Evolutionary conservation across 106 monocot genomes (phyloP), one percentile per base, ranked within the genome.

Genomic region (Dendrobium catenatum): DNA sequence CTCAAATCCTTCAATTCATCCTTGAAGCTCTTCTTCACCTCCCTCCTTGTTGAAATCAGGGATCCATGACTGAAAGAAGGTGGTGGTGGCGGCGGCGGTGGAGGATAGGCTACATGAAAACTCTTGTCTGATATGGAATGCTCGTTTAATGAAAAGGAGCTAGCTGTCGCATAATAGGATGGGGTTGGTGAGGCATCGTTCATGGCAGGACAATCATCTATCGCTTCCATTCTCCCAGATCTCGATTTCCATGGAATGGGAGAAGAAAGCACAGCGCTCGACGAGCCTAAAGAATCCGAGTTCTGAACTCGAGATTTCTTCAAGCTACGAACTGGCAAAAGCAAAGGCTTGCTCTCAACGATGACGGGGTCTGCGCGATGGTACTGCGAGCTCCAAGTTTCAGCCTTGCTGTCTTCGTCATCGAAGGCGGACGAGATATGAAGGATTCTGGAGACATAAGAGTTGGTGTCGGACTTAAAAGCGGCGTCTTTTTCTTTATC

Each of bases 201-300:
- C 3, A 58, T 40, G 20, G 78, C 58, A 55, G 27, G 85, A 76
- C 16, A 0, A 55, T 81, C 82, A 16, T 84, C 86, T 49, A 70
- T 79, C 4, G 58, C 13, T 56, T 91, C 85, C 70, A 80, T 73
- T 78, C 78, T 86, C 48, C 78, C 93, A 4, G 87, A 89, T 24
- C 92, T 79, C 55, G 92, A 90, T 16, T 90, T 78, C 95, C 95
- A 95, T 67, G 95, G 92, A 72, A 95, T 89, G 2, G 95, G 90
- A 40, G 95, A 95, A 2, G 93, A 87, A 19, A 89, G 89, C 46
- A 89, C 90, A 44, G 4, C 68, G 33, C 47, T 76, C 75, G 42
- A 47, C 70, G 1, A 31, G 72, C 72, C 37, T 40, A 37, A 66
- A 8, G 22, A 9, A 41, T 61, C 59, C 33, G 81, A 61, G 51